Evolutionary conservation across 441 rosid genomes (phyloP).

Genomic region (Aleurites moluccanus): DNA sequence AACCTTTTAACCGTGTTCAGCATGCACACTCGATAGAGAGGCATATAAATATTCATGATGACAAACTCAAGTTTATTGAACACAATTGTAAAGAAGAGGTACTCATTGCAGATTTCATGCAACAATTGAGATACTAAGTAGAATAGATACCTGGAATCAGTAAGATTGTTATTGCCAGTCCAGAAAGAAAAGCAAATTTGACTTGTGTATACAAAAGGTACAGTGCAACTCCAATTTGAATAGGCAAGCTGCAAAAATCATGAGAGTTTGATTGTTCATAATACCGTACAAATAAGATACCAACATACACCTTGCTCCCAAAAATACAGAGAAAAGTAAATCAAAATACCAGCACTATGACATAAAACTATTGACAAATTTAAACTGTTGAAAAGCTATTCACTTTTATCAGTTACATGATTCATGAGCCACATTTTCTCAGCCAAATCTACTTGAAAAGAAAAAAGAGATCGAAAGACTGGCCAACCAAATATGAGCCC

Average conservation of each 20-base stretch:
- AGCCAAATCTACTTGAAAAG: neutral
- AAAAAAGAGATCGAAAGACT: neutral
- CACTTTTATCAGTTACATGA: neutral
- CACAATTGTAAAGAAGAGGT: conserved; percentile 1
- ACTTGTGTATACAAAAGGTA: conserved; percentile 91
- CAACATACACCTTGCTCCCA: neutral
- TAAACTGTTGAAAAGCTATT: neutral
- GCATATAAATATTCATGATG: neutral
- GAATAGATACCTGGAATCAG: conserved; percentile 70
- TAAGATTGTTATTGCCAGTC: conserved; percentile 77
- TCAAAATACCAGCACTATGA: neutral
- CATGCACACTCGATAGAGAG: neutral
- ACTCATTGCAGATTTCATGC: neutral
- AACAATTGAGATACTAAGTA: conserved; percentile 10
- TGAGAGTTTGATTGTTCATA: conserved; percentile 1
- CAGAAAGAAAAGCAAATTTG: conserved; percentile 81
- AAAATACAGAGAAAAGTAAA: neutral
- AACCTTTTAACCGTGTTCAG: neutral
- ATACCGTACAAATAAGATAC: neutral
- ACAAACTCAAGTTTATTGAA: conserved; percentile 4
- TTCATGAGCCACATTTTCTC: neutral
- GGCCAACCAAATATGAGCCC: neutral
- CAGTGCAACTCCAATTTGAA: conserved; percentile 92
- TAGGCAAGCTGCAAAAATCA: conserved; percentile 74
- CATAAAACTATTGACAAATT: neutral